Base-by-base conservation (phyloP, 2,329 filamentous ascomycete genomes). In the Neobulgaria alba region DNA sequence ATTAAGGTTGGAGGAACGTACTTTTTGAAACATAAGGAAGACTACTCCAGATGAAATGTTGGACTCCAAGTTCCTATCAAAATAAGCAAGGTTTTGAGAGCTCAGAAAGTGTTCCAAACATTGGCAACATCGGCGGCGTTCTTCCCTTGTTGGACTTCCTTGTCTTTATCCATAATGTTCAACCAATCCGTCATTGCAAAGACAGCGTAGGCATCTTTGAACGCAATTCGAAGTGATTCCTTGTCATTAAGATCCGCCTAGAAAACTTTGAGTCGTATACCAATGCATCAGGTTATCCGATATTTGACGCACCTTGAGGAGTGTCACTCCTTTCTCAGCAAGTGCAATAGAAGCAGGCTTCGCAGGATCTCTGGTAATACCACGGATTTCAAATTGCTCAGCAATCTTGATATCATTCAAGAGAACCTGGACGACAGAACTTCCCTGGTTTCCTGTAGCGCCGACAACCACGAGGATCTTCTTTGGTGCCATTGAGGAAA, bases 361-460 rank as follows among this genome's bases (percentile, higher is more conserved):
- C 16, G 57, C 58, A 1, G 59, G 53, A 54, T 71, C 63, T 17
- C 69, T 63, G 3, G 68, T 72, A 43, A 73, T 56, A 40, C 58
- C 69, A 3, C 69, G 67, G 32, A 73, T 57, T 26, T 58, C 59
- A 55, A 64, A 72, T 36, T 65, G 56, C 21, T 62, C 59, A 16
- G 46, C 35, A 15, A 64, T 58, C 5, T 42, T 46, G 3, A 67
- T 54, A 53, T 72, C 63, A 36, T 57, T 58, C 41, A 72, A 63
- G 41, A 72, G 58, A 37, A 60, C 53, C 3, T 57, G 48, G 45
- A 72, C 57, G 16, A 73, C 66, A 16, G 67, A 71, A 19, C 65
- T 65, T 32, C 69, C 70, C 50, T 74, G 68, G 47, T 66, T 69
- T 18, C 65, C 68, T 5, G 67, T 71, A 16, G 63, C 66, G 14